A percentile compares a stretch with the other conserved stretches of the same genome.
These are phyloP conservation scores for Physcomitrellopsis africana DNA, from an alignment of 225 moss, liverwort and hornwort genomes.

Conservation along the genomic window DNA sequence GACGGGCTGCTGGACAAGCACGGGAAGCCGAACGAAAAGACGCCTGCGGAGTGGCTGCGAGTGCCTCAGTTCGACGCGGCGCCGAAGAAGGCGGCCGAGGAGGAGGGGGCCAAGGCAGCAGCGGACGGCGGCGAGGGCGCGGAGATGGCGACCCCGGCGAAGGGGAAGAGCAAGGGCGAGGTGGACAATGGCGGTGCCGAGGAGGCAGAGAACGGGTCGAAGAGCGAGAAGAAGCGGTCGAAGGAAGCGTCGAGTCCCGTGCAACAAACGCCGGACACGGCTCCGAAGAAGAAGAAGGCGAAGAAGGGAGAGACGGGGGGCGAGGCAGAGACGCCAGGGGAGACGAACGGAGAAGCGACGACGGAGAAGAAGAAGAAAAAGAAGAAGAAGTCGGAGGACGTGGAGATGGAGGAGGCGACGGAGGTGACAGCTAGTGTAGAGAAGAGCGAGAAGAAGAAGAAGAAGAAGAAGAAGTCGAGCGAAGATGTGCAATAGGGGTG, in stretches of 20 bases:
- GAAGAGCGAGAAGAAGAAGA: conserved; percentile 55
- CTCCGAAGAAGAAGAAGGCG: conserved; percentile 81
- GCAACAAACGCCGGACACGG: conserved; percentile 52
- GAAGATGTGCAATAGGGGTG: conserved; percentile 51
- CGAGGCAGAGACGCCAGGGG: conserved; percentile 8
- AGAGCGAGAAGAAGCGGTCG: conserved; percentile 61
- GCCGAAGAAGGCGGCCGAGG: conserved; percentile 51
- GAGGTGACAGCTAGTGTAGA: conserved; percentile 49
- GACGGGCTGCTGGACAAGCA: conserved; percentile 90
- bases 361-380: conserved; percentile 78
- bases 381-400: conserved; percentile 59
- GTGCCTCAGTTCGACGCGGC: conserved; percentile 55
- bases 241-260: conserved; percentile 54
- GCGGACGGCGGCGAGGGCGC: conserved; percentile 7
- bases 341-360: conserved; percentile 51
- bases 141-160: conserved; percentile 45
- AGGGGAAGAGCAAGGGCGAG: conserved; percentile 48
- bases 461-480: conserved; percentile 62
- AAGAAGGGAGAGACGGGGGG: conserved; percentile 58
- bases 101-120: conserved; percentile 50
- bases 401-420: conserved; percentile 53
- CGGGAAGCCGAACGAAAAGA: conserved; percentile 92
- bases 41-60: conserved; percentile 88
- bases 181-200: conserved; percentile 12
- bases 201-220: conserved; percentile 38